Evolutionary conservation across 371 early-diverging fungal genomes (phyloP).

Genomic region (Mortierella sp.): DNA sequence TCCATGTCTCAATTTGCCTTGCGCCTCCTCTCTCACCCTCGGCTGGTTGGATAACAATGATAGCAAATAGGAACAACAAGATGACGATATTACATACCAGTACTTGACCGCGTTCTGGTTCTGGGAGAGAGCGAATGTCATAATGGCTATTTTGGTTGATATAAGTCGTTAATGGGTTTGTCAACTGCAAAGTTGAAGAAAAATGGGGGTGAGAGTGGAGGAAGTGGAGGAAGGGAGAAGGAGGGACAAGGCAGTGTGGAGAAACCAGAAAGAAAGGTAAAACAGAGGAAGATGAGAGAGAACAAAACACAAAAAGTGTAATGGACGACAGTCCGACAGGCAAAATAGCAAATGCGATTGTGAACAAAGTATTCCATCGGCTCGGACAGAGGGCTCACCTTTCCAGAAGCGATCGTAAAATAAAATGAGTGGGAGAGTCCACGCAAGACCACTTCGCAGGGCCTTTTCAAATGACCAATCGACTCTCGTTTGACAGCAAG

Average conservation of each 20-base stretch:
- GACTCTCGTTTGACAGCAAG: no score
- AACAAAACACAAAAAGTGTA: background rate
- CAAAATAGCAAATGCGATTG: background rate
- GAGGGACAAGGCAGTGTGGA: background rate
- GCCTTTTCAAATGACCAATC: no score
- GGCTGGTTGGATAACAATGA: background rate
- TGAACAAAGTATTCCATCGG: background rate
- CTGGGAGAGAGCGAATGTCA: constrained; percentile 14
- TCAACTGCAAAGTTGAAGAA: background rate
- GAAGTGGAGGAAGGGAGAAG: background rate
- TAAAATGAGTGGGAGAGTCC: background rate
- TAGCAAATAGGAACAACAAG: background rate
- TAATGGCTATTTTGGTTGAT: background rate
- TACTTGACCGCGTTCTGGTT: constrained; percentile 46
- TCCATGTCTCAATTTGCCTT: background rate
- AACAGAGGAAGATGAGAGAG: background rate
- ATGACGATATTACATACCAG: constrained; percentile 17
- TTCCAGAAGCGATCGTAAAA: background rate
- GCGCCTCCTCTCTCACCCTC: background rate
- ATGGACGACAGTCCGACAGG: background rate
- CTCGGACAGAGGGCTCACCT: constrained; percentile 6
- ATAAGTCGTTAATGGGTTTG: background rate
- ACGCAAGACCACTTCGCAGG: background rate
- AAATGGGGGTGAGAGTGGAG: background rate
- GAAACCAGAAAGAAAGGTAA: background rate